Base-by-base conservation (phyloP, 2,329 filamentous ascomycete genomes). In the Geosmithia putterillii region DNA sequence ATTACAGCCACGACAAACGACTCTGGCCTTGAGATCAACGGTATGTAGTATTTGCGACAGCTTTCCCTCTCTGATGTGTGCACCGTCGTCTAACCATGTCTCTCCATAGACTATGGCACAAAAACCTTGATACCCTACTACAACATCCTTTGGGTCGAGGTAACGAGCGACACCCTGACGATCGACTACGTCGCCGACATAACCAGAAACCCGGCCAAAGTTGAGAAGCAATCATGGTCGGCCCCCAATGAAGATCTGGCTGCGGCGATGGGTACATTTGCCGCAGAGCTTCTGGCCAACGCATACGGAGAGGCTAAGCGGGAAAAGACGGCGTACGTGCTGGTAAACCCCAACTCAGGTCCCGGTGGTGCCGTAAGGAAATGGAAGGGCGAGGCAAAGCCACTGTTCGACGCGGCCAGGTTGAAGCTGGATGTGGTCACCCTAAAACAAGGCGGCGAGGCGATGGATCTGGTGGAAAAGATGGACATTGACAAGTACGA, bases 331-430 rank as follows among this genome's bases (percentile, higher is more conserved):
- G 80, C 92, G 48, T 94, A 92, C 59, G 80, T 96, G 12, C 67
- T 96, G 38, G 73, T 98, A 48, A 98, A 98, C 60, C 92, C 92
- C 0, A 83, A 89, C 53, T 86, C 88, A 14, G 92, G 92, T 0
- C 84, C 87, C 37, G 90, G 90, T 36, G 66, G 64, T 37, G 90
- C 88, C 1, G 65, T 76, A 47, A 83, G 78, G 56, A 73, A 80
- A 49, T 96, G 88, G 73, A 66, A 79, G 45, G 74, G 73, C 38
- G 73, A 90, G 49, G 83, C 89, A 39, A 80, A 82, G 54, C 89
- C 90, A 8, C 74, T 98, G 28, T 80, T 98, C 47, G 76, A 81
- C 15, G 88, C 88, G 0, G 89, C 92, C 1, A 72, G 77, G 42
- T 92, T 90, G 68, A 64, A 74, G 36, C 60, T 95, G 19, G 83